Percentiles rank a stretch among this genome's conserved stretches.
phyloP scores from a whole-genome alignment of 1,139 yeast species.

The Kodamaea sp. region DNA sequence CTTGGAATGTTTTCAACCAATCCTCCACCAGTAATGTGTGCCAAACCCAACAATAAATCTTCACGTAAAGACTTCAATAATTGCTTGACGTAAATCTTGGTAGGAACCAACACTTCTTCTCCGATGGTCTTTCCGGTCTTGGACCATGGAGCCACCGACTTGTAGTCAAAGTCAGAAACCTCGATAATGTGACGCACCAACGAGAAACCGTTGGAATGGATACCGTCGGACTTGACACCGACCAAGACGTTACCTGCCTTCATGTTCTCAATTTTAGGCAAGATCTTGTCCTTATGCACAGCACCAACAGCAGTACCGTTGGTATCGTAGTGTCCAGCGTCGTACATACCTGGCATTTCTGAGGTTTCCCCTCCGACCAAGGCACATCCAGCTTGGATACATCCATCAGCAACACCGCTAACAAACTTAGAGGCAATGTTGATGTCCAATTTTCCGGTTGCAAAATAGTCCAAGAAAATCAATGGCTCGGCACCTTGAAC shows the following conservation, averaged over 20 bases:
- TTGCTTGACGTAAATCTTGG: conserved; percentile 92
- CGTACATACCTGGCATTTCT: conserved; percentile 99
- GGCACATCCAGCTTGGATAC: conserved; percentile 95
- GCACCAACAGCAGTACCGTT: conserved; percentile 99
- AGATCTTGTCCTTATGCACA: conserved; percentile 72
- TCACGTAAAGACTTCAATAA: conserved; percentile 71
- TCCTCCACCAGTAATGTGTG: conserved; percentile 99
- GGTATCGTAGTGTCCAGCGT: conserved; percentile 93
- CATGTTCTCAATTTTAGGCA: conserved; percentile 74
- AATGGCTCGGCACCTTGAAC: conserved; percentile 99
- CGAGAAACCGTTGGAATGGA: conserved; percentile 96
- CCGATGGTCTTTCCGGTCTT: conserved; percentile 73
- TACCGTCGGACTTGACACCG: conserved; percentile 89
- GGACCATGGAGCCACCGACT: conserved; percentile 82
- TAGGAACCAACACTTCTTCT: conserved; percentile 83
- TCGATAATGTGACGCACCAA: conserved; percentile 93
- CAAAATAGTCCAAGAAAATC: conserved; percentile 93
- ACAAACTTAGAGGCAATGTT: conserved; percentile 86
- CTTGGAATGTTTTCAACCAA: conserved; percentile 95
- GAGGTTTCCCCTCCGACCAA: conserved; percentile 98
- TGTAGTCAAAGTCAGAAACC: conserved; percentile 61
- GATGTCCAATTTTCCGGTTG: conserved; percentile 88
- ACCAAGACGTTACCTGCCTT: conserved; percentile 75
- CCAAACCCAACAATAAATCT: conserved; percentile 77
- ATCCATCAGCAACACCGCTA: conserved; percentile 94